Percentiles rank a stretch among this genome's conserved stretches.
Evolutionary conservation across 2,329 filamentous ascomycete genomes (phyloP).

Genomic region (Chaetomium sp.): DNA sequence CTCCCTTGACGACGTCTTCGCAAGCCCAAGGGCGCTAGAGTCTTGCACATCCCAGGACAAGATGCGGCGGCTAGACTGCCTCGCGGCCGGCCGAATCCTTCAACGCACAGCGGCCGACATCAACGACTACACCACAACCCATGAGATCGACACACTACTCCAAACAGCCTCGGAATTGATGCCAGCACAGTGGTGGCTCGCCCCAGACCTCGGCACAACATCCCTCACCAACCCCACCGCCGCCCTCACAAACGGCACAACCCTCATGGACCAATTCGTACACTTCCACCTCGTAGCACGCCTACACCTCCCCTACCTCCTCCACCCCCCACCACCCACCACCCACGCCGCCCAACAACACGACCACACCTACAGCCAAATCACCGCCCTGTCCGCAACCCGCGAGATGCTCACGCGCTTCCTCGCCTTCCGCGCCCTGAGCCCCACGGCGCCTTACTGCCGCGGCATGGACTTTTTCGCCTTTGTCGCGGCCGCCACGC

Average conservation of each 20-base stretch:
- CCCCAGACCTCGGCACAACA: conserved; percentile 32
- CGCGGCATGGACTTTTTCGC: conserved; percentile 48
- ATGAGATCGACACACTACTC: conserved; percentile 44
- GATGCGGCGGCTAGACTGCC: conserved; percentile 41
- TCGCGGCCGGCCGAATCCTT: conserved; percentile 43
- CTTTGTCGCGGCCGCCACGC: conserved; percentile 43
- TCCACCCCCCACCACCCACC: conserved; percentile 34
- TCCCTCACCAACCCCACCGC: not conserved
- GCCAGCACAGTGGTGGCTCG: conserved; percentile 49
- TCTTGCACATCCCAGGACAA: conserved; percentile 38
- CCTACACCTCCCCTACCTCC: conserved; percentile 51
- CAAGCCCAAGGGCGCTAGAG: conserved; percentile 36
- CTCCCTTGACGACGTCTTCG: conserved; percentile 40
- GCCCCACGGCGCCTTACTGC: conserved; percentile 41
- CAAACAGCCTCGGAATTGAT: conserved; percentile 42
- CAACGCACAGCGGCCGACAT: conserved; percentile 40
- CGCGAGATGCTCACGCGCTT: conserved; percentile 48
- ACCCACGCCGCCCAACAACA: conserved; percentile 24
- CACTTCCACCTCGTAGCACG: conserved; percentile 48
- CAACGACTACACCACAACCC: conserved; percentile 38
- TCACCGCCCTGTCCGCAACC: conserved; percentile 46
- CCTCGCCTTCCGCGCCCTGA: conserved; percentile 41
- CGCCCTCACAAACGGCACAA: conserved; percentile 36
- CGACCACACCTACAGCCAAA: conserved; percentile 44
- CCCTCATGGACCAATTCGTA: conserved; percentile 46